Evolutionary conservation across 2,329 filamentous ascomycete genomes (phyloP), one percentile per base, ranked within the genome.

Genomic region (Fusarium pseudoanthophilum): DNA sequence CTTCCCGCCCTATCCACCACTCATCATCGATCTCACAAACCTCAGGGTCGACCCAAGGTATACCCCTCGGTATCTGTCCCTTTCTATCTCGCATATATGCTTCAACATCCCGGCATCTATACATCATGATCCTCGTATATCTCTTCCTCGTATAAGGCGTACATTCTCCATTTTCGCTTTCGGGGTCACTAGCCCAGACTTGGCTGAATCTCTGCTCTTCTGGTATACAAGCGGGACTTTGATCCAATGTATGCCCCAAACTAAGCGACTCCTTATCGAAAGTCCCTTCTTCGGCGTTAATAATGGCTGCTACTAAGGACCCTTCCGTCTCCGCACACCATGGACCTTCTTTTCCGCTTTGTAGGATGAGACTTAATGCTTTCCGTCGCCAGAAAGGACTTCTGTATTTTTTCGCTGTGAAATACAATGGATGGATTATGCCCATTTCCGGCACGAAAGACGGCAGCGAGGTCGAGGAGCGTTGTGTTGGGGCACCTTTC

Each of bases 391-490:
- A 76, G 8, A 46, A 43, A 0, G 49, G 10, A 5, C 73, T 60
- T 14, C 74, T 67, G 9, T 76, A 76, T 63, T 67, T 76, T 7
- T 70, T 45, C 0, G 69, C 74, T 1, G 66, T 36, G 13, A 67
- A 62, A 8, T 75, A 75, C 2, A 76, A 16, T 0, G 74, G 72
- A 2, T 76, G 72, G 0, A 76, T 75, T 3, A 75, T 67, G 0
- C 71, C 69, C 71, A 76, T 76, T 24, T 76, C 74, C 0, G 72
- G 74, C 2, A 42, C 60, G 9, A 71, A 76, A 1, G 60, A 64
- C 4, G 60, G 67, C 0, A 73, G 21, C 1, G 9, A 11, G 13
- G 34, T 24, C 2, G n/a, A 11, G 26, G 26, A 26, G 26, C 26
- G 14, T 1, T 21, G 16, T 10, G 2, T 26, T 3, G 28, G n/a